phyloP scores from a whole-genome alignment of 2,329 filamentous ascomycete genomes.

The Ascochyta pisi region DNA sequence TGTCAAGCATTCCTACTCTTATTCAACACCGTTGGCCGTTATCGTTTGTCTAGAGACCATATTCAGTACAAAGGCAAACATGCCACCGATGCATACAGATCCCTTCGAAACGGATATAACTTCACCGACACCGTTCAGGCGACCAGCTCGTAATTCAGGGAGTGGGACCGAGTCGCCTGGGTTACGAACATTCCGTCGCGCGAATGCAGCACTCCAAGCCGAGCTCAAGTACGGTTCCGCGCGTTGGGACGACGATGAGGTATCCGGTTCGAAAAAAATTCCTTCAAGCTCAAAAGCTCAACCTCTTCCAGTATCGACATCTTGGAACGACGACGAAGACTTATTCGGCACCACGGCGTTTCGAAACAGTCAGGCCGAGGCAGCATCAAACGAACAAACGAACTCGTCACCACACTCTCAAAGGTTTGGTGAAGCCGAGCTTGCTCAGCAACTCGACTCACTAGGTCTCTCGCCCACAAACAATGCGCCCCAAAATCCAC shows the following conservation, averaged over 20 bases:
- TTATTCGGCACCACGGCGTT: background rate
- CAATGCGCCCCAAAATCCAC: background rate
- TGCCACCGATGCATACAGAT: background rate
- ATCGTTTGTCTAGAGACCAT: background rate
- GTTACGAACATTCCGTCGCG: background rate
- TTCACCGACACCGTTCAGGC: background rate
- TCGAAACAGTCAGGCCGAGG: background rate
- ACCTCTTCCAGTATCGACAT: background rate
- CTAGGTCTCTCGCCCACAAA: background rate
- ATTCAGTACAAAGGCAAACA: background rate
- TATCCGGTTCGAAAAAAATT: background rate
- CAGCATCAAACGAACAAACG: background rate
- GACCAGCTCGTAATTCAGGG: background rate
- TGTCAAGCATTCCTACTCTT: slow-evolving; percentile 3
- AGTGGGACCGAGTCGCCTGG: background rate
- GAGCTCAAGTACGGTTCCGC: background rate
- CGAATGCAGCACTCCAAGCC: background rate
- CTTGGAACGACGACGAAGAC: background rate
- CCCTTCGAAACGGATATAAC: background rate
- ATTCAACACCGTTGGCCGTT: background rate
- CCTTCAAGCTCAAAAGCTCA: background rate
- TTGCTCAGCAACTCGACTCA: background rate
- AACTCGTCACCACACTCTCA: background rate
- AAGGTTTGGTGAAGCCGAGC: background rate
- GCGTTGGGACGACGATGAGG: background rate